Evolutionary conservation across 257 asterid genomes (phyloP), one percentile per base, ranked within the genome.

Genomic region (Striga asiatica): DNA sequence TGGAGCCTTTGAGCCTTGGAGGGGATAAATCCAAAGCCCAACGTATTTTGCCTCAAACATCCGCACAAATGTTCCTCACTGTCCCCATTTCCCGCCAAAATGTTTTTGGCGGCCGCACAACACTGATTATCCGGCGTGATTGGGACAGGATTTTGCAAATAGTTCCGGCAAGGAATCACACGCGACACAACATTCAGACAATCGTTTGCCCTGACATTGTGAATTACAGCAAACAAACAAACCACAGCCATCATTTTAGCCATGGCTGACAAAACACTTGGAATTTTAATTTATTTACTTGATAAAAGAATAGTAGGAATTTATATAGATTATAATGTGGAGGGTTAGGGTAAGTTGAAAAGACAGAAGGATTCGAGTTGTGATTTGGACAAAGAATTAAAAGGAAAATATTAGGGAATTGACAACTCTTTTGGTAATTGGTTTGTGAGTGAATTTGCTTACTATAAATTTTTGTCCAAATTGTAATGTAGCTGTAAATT

Each of bases 1-100:
- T 66, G 50, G 43, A 66, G 68, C 14, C 34, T 19, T 8, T 56
- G 54, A 23, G 62, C 72, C 22, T 71, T 66, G 41, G 59, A 27
- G 8, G 58, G 21, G 25, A 71, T 20, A 46, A 66, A 49, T 2
- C 25, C 57, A 17, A 56, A 34, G 3, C 3, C 8, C 14, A 41
- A 1, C 0, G 37, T 55, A 32, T 17, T 54, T 21, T 1, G 55
- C 21, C 42, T 10, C 0, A 68, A 22, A 14, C 73, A 68, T 0
- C 21, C 13, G 56, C 73, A 64, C 57, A 70, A 60, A 18, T 42
- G 29, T 1, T 64, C 71, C 2, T 20, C 71, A 18, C 49, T 39
- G 1, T 64, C 71, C 2, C 25, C 71, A 0, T 6, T 8, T 8
- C 21, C n/a, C 38, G 2, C 10, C 16, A 54, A 19, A 46, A 60